Percentiles rank a stretch among this genome's conserved stretches.
phyloP scores from a whole-genome alignment of 805 yeast genomes.

The Candida endomychidarum region DNA sequence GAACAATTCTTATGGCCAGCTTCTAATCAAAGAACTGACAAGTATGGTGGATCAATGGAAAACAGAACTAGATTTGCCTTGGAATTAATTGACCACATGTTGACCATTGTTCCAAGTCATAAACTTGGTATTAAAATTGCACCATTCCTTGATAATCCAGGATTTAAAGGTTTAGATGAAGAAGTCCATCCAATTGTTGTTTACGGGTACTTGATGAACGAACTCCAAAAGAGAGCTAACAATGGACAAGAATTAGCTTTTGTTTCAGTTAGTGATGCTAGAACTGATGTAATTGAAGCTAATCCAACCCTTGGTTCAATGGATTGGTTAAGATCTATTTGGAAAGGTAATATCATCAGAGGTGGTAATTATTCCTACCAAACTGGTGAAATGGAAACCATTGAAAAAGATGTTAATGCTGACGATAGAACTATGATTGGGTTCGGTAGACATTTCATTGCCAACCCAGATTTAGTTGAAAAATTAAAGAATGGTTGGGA shows the following conservation, averaged over 20 bases:
- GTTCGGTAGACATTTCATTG: slow-evolving; percentile 39
- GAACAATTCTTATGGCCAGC: slow-evolving; percentile 37
- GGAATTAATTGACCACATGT: slow-evolving; percentile 37
- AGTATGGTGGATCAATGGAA: slow-evolving; percentile 38
- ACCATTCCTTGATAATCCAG: slow-evolving; percentile 28
- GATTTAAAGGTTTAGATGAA: slow-evolving; percentile 13
- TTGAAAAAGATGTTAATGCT: slow-evolving; percentile 7
- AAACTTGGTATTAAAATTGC: slow-evolving; percentile 33
- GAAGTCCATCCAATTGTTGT: slow-evolving; percentile 23
- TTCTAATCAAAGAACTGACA: slow-evolving; percentile 32
- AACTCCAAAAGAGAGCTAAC: slow-evolving; percentile 30
- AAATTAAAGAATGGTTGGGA: slow-evolving; percentile 31
- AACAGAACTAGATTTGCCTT: slow-evolving; percentile 36
- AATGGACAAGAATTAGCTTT: slow-evolving; percentile 33
- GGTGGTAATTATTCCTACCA: slow-evolving; percentile 20
- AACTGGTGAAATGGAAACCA: slow-evolving; percentile 6
- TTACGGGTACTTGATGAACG: slow-evolving; percentile 29
- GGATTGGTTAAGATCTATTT: slow-evolving; percentile 27
- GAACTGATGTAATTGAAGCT: slow-evolving; percentile 20
- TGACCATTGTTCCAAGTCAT: slow-evolving; percentile 31
- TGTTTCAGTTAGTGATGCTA: slow-evolving; percentile 25
- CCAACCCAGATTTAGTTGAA: slow-evolving; percentile 46
- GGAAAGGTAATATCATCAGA: slow-evolving; percentile 26
- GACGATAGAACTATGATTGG: slow-evolving; percentile 44
- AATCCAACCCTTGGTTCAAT: slow-evolving; percentile 12